phyloP scores from a whole-genome alignment of 2,329 filamentous ascomycete genomes.

The Ilyonectria destructans region DNA sequence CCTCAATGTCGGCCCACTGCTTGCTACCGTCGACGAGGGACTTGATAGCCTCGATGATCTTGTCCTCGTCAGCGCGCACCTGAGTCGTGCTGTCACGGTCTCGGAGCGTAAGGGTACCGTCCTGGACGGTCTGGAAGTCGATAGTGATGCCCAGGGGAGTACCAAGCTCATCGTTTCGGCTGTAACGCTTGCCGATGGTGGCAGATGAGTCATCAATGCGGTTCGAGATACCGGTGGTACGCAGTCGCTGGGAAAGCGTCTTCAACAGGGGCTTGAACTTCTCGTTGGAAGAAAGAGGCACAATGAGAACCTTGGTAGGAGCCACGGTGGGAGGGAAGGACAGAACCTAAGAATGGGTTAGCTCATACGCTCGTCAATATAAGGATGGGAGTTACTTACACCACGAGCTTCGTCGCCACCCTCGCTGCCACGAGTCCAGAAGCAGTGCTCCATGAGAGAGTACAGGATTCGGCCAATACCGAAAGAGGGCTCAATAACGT shows the following conservation, averaged over 20 bases:
- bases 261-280: constrained; percentile 86
- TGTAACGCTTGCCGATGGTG: constrained; percentile 94
- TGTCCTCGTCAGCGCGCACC: constrained; percentile 86
- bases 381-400: constrained; percentile 70
- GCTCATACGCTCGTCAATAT: constrained; percentile 5
- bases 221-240: constrained; percentile 84
- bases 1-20: constrained; percentile 79
- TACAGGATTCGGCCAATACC: constrained; percentile 97
- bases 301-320: constrained; percentile 95
- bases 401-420: constrained; percentile 83
- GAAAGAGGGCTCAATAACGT: constrained; percentile 97
- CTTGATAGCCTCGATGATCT: constrained; percentile 83
- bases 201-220: constrained; percentile 92
- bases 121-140: constrained; percentile 95
- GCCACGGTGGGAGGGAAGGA: constrained; percentile 78
- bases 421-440: constrained; percentile 84
- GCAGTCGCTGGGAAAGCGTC: constrained; percentile 82
- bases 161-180: constrained; percentile 95
- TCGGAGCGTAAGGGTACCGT: constrained; percentile 87
- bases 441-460: constrained; percentile 93
- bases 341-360: constrained; percentile 61
- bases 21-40: constrained; percentile 66
- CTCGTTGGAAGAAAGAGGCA: constrained; percentile 86
- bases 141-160: constrained; percentile 95
- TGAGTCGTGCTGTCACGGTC: constrained; percentile 94